phyloP scores from a whole-genome alignment of 495 filamentous ascomycete genomes.

The Penicillium canescens region DNA sequence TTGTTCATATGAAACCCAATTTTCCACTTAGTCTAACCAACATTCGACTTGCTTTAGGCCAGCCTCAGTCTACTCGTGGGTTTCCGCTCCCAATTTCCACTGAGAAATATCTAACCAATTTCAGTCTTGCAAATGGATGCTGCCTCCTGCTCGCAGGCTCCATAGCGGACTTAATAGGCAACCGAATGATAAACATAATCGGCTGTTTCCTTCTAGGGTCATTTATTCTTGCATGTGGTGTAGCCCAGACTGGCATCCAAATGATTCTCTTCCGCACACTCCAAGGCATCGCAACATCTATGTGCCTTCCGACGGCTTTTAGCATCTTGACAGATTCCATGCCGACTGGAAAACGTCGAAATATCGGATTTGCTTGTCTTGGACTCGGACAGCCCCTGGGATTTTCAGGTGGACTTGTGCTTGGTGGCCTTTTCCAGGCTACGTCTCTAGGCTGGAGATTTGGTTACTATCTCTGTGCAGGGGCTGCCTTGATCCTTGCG shows the following conservation, averaged over 20 bases:
- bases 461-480: slow-evolving; percentile 50
- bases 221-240: slow-evolving; percentile 48
- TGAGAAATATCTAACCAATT: neutral
- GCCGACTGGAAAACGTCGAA: slow-evolving; percentile 43
- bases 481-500: slow-evolving; percentile 34
- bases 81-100: neutral
- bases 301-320: slow-evolving; percentile 53
- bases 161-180: slow-evolving; percentile 52
- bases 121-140: slow-evolving; percentile 46
- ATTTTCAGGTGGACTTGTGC: slow-evolving; percentile 53
- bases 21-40: neutral
- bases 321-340: slow-evolving; percentile 48
- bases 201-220: slow-evolving; percentile 44
- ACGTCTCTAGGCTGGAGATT: slow-evolving; percentile 45
- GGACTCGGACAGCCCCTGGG: slow-evolving; percentile 53
- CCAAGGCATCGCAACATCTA: slow-evolving; percentile 47
- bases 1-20: neutral
- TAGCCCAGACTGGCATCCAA: slow-evolving; percentile 45
- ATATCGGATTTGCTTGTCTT: slow-evolving; percentile 51
- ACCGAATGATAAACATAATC: slow-evolving; percentile 40
- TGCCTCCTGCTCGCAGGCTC: slow-evolving; percentile 51
- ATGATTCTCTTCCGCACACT: slow-evolving; percentile 53
- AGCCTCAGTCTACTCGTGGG: slow-evolving; percentile 25
- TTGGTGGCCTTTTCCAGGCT: slow-evolving; percentile 50
- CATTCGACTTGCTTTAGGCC: slow-evolving; percentile 8